phyloP scores from a whole-genome alignment of 2,329 filamentous ascomycete genomes.

The Stagonosporopsis tanaceti region DNA sequence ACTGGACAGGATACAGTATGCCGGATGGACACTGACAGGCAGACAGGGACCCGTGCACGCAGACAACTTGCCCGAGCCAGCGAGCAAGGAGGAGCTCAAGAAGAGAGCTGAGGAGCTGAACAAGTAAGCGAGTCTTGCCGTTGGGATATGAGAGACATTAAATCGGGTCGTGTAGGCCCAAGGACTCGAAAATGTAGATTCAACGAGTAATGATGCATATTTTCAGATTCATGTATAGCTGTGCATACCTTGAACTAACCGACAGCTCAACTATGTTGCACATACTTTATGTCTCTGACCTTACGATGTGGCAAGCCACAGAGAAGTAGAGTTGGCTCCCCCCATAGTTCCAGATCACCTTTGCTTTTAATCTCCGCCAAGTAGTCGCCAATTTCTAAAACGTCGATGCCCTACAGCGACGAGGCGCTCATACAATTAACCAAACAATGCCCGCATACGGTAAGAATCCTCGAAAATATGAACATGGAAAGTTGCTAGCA shows the following conservation, averaged over 20 bases:
- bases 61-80: slow-evolving; percentile 54
- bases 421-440: background rate
- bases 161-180: slow-evolving; percentile 2
- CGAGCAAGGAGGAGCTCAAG: slow-evolving; percentile 59
- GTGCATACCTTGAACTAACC: background rate
- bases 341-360: background rate
- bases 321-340: background rate
- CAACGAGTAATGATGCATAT: background rate
- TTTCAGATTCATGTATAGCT: background rate
- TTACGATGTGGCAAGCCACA: background rate
- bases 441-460: background rate
- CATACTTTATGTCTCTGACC: background rate
- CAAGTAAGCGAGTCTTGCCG: slow-evolving; percentile 45
- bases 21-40: slow-evolving; percentile 15
- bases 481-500: background rate
- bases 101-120: slow-evolving; percentile 60
- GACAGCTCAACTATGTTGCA: background rate
- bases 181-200: slow-evolving; percentile 9
- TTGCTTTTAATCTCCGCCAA: too few species aligned
- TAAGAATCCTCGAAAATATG: background rate
- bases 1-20: slow-evolving; percentile 4
- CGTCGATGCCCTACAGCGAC: background rate
- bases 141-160: background rate
- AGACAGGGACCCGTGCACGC: slow-evolving; percentile 55
- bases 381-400: background rate